Evolutionary conservation across 257 asterid genomes (phyloP), one percentile per base, ranked within the genome.

Genomic region (Ajuga chamaepitys): DNA sequence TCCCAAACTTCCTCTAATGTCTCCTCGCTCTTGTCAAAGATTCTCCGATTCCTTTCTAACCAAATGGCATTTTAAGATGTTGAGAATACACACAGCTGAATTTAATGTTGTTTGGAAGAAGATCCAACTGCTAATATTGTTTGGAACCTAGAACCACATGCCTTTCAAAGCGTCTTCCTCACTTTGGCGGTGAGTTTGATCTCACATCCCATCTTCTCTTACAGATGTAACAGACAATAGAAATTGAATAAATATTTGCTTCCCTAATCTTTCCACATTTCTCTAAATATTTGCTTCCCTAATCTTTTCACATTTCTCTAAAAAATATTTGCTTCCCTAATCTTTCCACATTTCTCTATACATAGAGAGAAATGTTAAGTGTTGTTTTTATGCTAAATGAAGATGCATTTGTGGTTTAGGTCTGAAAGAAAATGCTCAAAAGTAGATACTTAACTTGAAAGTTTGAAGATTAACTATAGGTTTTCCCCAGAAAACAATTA

Each of bases 101-200:
- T n/a, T n/a, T n/a, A n/a, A 22, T 66, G 63, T 3, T 22, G 76
- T 81, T 72, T 84, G 82, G 76, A 68, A 53, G 94, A 85, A 56
- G 95, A 94, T 82, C 87, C 85, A 54, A 68, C 88, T 70, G 93
- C 98, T 68, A 74, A 72, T 68, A 64, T 81, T 47, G 56, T 94
- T 82, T 83, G 95, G 95, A 85, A 73, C 58, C 88, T 94, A 30
- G 80, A 86, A 63, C 90, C 95, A 18, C 81, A 38, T 77, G 77
- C 80, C 63, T 82, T 88, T 72, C 85, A 64, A 55, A 69, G 70
- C n/a, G 81, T 94, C 66, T 82, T 94, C 72, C 81, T 85, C 50
- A 68, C 87, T 4, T 79, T 90, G 89, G 96, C 95, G n/a, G 98
- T 94, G 70, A 80, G 96, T 86, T 66, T 47, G 56, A 45, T 16